Conservation (phyloP, 2,329 filamentous ascomycete species). For the Paracamarosporium sp. region DNA sequence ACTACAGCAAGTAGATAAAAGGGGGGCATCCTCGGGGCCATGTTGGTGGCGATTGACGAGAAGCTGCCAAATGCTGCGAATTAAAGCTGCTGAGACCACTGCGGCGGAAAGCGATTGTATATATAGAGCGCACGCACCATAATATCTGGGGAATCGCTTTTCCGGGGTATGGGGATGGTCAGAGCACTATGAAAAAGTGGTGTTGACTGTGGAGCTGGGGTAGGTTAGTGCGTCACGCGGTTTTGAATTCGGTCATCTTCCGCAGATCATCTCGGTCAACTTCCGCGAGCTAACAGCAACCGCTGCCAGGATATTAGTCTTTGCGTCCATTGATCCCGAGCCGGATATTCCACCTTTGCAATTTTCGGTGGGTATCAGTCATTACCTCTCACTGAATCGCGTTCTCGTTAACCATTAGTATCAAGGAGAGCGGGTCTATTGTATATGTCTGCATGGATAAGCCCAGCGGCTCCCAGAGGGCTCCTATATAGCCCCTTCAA, state of each 20-base stretch:
- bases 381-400: not conserved
- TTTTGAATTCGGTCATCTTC: slow-evolving; percentile 1
- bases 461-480: slow-evolving; percentile 1
- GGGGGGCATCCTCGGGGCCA: slow-evolving; percentile 9
- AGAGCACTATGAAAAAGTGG: not conserved
- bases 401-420: not conserved
- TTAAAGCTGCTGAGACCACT: not conserved
- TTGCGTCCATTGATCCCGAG: too few species aligned
- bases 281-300: slow-evolving; percentile 4
- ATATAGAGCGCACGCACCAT: slow-evolving; percentile 4
- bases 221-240: not conserved
- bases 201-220: not conserved
- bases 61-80: not conserved
- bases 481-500: not conserved
- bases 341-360: too few species aligned
- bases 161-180: slow-evolving; percentile 15
- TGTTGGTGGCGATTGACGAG: not conserved
- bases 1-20: slow-evolving; percentile 18
- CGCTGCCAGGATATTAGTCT: too few species aligned
- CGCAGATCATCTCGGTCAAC: slow-evolving; percentile 11
- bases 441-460: slow-evolving; percentile 3
- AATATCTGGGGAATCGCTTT: slow-evolving; percentile 4
- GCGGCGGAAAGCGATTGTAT: not conserved
- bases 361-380: not conserved
- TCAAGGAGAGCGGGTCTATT: not conserved